These are phyloP conservation scores for Dictyostelium gargantuum DNA, from an alignment of 208 protist species.

Conservation along the genomic window DNA sequence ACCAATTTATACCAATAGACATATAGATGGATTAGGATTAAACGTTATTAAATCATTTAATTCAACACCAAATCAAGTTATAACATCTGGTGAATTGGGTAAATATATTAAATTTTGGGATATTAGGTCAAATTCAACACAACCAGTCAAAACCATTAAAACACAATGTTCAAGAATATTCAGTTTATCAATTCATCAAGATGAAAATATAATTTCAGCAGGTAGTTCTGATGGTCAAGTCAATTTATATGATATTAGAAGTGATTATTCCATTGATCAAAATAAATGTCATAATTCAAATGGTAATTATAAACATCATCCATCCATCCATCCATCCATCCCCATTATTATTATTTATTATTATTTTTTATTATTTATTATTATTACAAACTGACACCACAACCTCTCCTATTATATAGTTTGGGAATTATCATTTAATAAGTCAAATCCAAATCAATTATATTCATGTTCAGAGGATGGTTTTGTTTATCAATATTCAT, in stretches of 20 bases:
- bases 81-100: background rate
- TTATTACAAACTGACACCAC: too few species aligned
- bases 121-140: background rate
- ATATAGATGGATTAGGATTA: constrained; percentile 36
- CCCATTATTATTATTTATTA: too few species aligned
- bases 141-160: constrained; percentile 30
- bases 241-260: constrained; percentile 42
- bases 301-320: constrained; percentile 27
- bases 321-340: too few species aligned
- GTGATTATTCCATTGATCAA: constrained; percentile 55
- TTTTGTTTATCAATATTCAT: constrained; percentile 23
- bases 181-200: constrained; percentile 17
- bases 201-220: constrained; percentile 9
- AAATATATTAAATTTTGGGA: constrained; percentile 43
- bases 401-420: constrained; percentile 17
- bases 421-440: constrained; percentile 59
- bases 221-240: constrained; percentile 40
- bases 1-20: constrained; percentile 43
- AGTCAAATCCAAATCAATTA: constrained; percentile 41
- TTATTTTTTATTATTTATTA: background rate
- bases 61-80: constrained; percentile 17
- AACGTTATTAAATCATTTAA: background rate
- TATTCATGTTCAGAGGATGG: constrained; percentile 63
- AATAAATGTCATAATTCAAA: constrained; percentile 25
- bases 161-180: background rate